These are phyloP conservation scores for Gracilaria vermiculophylla DNA, from an alignment of 23 red algal species.

Conservation along the genomic window DNA sequence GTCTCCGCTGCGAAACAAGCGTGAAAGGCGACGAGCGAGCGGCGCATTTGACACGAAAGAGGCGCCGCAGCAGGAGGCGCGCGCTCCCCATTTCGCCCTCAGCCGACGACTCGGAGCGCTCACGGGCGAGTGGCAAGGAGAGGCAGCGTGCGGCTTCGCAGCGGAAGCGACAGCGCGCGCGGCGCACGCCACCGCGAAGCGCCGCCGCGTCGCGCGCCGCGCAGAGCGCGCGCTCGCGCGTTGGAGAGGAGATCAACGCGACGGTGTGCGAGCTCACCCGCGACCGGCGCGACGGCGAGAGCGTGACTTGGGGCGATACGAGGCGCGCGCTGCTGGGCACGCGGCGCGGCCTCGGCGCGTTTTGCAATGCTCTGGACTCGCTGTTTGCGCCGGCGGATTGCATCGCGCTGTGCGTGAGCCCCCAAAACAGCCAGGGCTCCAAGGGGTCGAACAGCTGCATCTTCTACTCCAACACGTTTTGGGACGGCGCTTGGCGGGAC, in stretches of 20 bases:
- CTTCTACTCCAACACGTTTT: conserved; percentile 12
- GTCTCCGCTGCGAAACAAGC: background rate
- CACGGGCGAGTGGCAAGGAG: background rate
- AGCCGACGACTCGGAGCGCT: background rate
- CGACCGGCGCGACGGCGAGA: background rate
- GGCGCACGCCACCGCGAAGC: background rate
- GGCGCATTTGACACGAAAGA: background rate
- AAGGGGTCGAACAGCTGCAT: background rate
- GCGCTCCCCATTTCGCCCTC: background rate
- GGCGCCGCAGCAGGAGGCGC: background rate
- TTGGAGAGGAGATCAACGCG: background rate
- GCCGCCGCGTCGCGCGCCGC: background rate
- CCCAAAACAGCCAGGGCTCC: background rate
- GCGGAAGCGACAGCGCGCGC: background rate
- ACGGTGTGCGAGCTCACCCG: background rate
- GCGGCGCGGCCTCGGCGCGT: background rate
- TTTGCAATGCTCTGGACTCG: background rate
- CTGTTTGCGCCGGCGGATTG: background rate
- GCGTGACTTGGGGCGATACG: background rate
- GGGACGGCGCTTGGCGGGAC: conserved; percentile 1
- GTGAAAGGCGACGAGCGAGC: background rate
- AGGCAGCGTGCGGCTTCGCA: background rate
- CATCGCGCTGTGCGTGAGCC: background rate
- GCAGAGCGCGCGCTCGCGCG: background rate
- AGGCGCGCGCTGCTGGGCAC: background rate